These are phyloP conservation scores for Draba incana DNA, from an alignment of 345 rosid species.

Conservation along the genomic window DNA sequence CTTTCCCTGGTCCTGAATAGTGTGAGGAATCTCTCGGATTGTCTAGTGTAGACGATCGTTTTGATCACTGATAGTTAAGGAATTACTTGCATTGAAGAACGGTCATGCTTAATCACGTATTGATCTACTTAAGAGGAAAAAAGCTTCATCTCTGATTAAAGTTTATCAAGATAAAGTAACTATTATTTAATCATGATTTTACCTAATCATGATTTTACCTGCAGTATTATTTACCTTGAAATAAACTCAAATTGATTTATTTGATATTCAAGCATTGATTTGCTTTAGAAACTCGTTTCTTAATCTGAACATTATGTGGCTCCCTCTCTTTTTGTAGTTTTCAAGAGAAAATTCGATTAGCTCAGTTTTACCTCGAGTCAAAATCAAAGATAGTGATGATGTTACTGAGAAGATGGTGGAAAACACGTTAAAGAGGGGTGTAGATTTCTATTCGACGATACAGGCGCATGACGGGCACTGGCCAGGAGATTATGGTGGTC, in stretches of 20 bases:
- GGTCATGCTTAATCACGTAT: too few species aligned
- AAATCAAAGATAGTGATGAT: constrained; percentile 58
- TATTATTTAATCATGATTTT: too few species aligned
- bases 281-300: neutral
- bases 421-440: constrained; percentile 63
- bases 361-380: constrained; percentile 54
- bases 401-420: constrained; percentile 66
- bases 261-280: constrained; percentile 3
- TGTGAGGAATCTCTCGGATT: neutral
- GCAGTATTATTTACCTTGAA: too few species aligned
- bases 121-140: too few species aligned
- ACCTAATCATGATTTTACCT: too few species aligned
- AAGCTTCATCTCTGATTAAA: too few species aligned
- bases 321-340: constrained; percentile 50
- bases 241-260: too few species aligned
- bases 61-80: constrained; percentile 1
- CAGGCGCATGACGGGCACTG: constrained; percentile 96
- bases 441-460: constrained; percentile 69
- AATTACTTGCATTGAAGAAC: neutral
- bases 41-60: constrained; percentile 1
- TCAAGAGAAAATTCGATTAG: constrained; percentile 56
- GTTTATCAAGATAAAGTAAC: too few species aligned
- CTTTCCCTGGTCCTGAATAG: neutral
- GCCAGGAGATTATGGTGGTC: constrained; percentile 99
- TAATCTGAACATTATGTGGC: neutral